Evolutionary conservation across 306 rosid species (phyloP), one percentile per base, ranked within the genome.

Genomic region (Cicer pinnatifidum): DNA sequence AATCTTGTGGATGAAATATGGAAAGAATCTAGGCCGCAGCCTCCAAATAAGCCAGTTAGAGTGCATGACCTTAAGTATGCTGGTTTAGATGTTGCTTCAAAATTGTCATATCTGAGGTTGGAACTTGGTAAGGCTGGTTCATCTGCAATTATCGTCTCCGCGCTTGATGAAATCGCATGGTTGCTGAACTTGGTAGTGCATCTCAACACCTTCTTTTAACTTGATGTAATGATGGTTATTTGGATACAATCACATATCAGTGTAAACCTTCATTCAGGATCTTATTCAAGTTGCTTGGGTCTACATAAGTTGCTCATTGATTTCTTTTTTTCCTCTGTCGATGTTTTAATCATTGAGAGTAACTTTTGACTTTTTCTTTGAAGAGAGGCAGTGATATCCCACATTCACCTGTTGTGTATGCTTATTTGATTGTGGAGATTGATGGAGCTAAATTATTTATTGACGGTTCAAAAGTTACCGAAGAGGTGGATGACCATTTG

Each of bases 81-180:
- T 82, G 97, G 98, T 80, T 77, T 86, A 67, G 98, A 94, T 75
- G 95, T 89, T 17, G 82, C 86, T 4, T 82, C 98, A 11, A 94
- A 94, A 73, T 74, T 94, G 65, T 80, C 92, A 37, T 82, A 88
- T 78, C 54, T 94, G 84, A 93, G 96, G 78, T 84, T 89, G 46
- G 96, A 89, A 81, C 94, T 91, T 77, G 74, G 16, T 5, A 76
- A 60, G 69, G 78, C 90, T 79, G 97, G 88, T 79, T 84, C 98
- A 71, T 85, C 98, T 53, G 97, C 96, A 38, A 91, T 94, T 67
- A 77, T 89, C 28, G 78, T 94, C 77, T 91, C 97, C 38, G 86
- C 85, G 92, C 98, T 94, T 9, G 98, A 94, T 87, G 97, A 94
- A 86, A 75, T 94, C 73, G 98, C 98, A 19, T 94, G 98, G 98